phyloP scores from a whole-genome alignment of 228 moss, liverwort and hornwort genomes.

The Sphagnum fallax region DNA sequence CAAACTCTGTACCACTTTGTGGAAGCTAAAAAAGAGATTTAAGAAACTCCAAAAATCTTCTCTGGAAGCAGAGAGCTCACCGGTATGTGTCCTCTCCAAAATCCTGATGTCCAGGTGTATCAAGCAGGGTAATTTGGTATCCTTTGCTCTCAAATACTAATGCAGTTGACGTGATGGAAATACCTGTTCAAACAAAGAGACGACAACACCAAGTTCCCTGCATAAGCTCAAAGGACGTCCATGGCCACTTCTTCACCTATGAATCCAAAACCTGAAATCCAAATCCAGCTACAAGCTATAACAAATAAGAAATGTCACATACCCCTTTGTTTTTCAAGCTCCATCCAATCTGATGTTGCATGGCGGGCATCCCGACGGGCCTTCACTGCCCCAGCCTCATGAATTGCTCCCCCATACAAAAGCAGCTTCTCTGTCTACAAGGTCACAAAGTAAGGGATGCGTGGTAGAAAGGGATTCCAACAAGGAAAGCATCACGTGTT shows the following conservation, averaged over 20 bases:
- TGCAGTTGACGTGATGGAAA: conserved; percentile 95
- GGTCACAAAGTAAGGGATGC: not conserved
- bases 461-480: too few species aligned
- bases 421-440: conserved; percentile 88
- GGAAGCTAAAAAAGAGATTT: too few species aligned
- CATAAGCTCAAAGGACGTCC: too few species aligned
- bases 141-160: conserved; percentile 88
- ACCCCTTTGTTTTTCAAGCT: conserved; percentile 96
- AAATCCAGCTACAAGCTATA: too few species aligned
- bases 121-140: conserved; percentile 79
- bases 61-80: conserved; percentile 22
- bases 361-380: conserved; percentile 84
- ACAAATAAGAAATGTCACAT: not conserved
- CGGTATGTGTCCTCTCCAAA: conserved; percentile 96
- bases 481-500: too few species aligned
- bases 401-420: conserved; percentile 94
- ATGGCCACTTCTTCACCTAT: too few species aligned
- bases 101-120: conserved; percentile 97
- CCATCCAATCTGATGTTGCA: conserved; percentile 99
- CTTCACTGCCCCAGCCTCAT: conserved; percentile 93
- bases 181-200: conserved; percentile 42
- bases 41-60: too few species aligned
- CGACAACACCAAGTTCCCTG: too few species aligned
- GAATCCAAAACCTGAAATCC: too few species aligned
- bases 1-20: too few species aligned